phyloP scores from a whole-genome alignment of 306 rosid species.

The Ziziphus jujuba region DNA sequence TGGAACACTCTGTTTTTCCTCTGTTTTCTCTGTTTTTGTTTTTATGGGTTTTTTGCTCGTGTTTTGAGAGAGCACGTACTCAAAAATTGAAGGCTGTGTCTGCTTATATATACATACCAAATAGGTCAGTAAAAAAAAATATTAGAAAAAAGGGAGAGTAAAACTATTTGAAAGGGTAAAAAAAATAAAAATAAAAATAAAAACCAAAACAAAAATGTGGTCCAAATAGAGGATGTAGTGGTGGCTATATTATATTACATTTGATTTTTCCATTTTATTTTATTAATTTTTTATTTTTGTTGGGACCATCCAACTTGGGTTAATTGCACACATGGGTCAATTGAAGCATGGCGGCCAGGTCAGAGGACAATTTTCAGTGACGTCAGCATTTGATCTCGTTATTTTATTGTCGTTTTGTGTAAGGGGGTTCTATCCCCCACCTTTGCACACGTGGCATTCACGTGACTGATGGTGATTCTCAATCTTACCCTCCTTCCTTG shows the following conservation, averaged over 20 bases:
- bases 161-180: not conserved
- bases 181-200: too few species aligned
- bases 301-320: constrained; percentile 17
- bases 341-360: constrained; percentile 57
- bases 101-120: not conserved
- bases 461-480: constrained; percentile 7
- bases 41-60: too few species aligned
- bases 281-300: constrained; percentile 1
- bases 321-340: constrained; percentile 66
- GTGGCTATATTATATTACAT: constrained; percentile 21
- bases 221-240: not conserved
- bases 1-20: not conserved
- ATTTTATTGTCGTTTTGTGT: too few species aligned
- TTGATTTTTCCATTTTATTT: not conserved
- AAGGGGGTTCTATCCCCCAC: not conserved
- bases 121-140: not conserved
- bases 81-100: not conserved
- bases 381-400: constrained; percentile 8
- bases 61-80: not conserved
- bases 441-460: not conserved
- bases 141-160: not conserved
- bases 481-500: not conserved
- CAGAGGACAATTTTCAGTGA: constrained; percentile 28
- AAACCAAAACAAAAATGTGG: too few species aligned
- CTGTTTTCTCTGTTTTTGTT: not conserved